Base-by-base conservation (phyloP, 2,329 filamentous ascomycete species). In the Exophiala sp. region DNA sequence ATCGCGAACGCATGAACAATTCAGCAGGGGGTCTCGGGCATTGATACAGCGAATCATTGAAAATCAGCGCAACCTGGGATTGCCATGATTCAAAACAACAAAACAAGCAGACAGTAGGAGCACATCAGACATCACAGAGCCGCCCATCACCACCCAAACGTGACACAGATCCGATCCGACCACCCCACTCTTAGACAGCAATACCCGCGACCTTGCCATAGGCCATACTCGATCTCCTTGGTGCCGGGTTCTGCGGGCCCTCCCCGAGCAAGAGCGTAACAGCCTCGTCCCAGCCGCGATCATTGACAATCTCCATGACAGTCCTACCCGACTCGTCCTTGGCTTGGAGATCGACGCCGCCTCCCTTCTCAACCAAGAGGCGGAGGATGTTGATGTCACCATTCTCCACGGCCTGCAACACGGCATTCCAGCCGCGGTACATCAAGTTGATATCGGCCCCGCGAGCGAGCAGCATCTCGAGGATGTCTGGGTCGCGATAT, bases 391-490 rank as follows among this genome's bases (percentile, higher is more conserved):
- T 65, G 1, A 74, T 66, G 57, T 86, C 81, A 12, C 83, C 83
- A 62, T 84, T 83, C 70, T 87, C 83, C 10, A 86, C 72, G 0
- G 82, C 82, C 66, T 86, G 83, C 69, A 86, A 81, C 50, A 86
- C 75, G 14, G 77, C 83, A 64, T 82, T 86, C 80, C 83, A 85
- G 4, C 82, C 83, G 0, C 83, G 78, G 68, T 86, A 86, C 57
- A 85, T 72, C 66, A 81, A 80, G 70, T 88, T 88, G 44, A 85
- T 82, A 62, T 88, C 83, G 1, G 83, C 85, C 8, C 85, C 85
- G 55, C 79, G 76, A 9, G 77, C 77, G 6, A 88, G 75, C 5
- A 88, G 74, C 70, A 85, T 74, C 66, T 84, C 78, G 32, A 88
- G 75, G 50, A 86, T 81, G 38, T 82, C 78, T 0, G 79, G 77